Evolutionary conservation across 139 green algal genomes (phyloP), one percentile per base, ranked within the genome.

Genomic region (Diplosphaera chodatii): DNA sequence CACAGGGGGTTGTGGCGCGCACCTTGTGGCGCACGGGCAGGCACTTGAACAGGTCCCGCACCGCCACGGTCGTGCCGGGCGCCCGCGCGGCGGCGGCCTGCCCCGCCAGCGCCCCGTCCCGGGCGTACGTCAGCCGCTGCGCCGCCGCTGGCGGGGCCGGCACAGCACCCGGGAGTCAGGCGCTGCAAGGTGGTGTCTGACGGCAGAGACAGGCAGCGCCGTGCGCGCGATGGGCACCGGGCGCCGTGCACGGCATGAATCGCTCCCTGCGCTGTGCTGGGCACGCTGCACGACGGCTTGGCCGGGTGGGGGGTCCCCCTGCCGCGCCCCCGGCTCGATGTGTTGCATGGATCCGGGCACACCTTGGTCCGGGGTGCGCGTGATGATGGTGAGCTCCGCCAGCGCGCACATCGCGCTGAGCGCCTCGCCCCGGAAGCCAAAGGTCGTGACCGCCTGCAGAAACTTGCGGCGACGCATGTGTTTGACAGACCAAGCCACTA

Each of bases 381-480:
- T 99, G n/a, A 89, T 80, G 28, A 98, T 85, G 20, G 70, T 79
- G 4, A 98, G 64, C 28, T 83, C 73, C 1, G 80, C 70, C 40
- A 96, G 65, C 1, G 91, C 90, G 66, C 92, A 97, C 32, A 99
- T 82, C 0, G 93, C 97, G 77, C 80, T 92, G 15, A 99, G 84
- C 23, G 94, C 94, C 79, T 99, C 94, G 8, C 94, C 94, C 3
- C 94, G 81, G 77, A 99, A 99, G 5, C 94, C 94, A 85, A 97
- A 99, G 10, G 88, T 96, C 63, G 64, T 66, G 1, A 98, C 71
- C 2, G 69, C 78, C 86, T 96, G 82, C 33, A 41, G 29, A 13
- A 18, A 18, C 10, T n/a, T n/a, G n/a, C n/a, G n/a, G 32, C 67
- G 63, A 41, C n/a, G 30, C 30, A 40, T 40, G n/a, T n/a, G n/a